These are phyloP conservation scores for Mycosphaerella arachidis DNA, from an alignment of 2,329 filamentous ascomycete species.

Conservation along the genomic window DNA sequence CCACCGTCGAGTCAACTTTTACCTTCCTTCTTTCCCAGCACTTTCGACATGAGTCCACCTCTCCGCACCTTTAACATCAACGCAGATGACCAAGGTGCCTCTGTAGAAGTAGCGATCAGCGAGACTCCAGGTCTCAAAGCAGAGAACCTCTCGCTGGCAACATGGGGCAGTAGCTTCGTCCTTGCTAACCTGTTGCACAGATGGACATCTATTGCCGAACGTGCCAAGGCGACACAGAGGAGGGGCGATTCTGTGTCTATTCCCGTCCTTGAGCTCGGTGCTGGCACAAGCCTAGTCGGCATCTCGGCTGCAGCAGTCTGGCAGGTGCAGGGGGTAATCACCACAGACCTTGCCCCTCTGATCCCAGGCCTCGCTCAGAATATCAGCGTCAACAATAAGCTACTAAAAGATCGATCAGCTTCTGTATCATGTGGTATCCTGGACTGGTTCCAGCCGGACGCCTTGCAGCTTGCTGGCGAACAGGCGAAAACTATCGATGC, in stretches of 20 bases:
- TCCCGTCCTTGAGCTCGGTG: conserved; percentile 39
- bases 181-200: conserved; percentile 35
- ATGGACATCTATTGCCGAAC: conserved; percentile 19
- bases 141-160: conserved; percentile 36
- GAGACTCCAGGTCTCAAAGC: conserved; percentile 23
- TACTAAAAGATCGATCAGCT: conserved; percentile 10
- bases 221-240: no score
- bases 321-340: conserved; percentile 30
- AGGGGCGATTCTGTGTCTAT: neutral
- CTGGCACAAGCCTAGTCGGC: conserved; percentile 55
- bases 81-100: conserved; percentile 44
- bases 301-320: conserved; percentile 34
- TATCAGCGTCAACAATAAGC: conserved; percentile 29
- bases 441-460: conserved; percentile 36
- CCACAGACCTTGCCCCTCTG: conserved; percentile 35
- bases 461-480: conserved; percentile 9
- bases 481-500: neutral
- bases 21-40: neutral
- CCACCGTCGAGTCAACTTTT: neutral
- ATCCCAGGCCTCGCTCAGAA: conserved; percentile 33
- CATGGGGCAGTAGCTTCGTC: conserved; percentile 38
- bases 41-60: conserved; percentile 10
- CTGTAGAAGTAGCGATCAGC: conserved; percentile 17
- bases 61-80: conserved; percentile 83
- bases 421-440: conserved; percentile 29